Base-by-base conservation (phyloP, 768 basidiomycete species). In the Dentipellis fragilis region DNA sequence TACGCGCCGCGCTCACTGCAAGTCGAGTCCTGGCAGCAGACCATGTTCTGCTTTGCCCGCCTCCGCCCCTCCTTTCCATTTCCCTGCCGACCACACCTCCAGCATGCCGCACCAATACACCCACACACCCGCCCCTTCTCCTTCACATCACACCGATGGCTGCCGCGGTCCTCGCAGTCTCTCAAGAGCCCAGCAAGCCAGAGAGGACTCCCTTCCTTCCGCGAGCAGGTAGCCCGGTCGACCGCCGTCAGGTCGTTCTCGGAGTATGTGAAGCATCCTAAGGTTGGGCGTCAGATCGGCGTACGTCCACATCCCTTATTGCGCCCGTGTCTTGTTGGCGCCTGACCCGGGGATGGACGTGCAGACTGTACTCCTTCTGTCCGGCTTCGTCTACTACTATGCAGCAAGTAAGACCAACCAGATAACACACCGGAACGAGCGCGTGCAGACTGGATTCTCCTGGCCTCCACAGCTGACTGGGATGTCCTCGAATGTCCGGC, bases 281-380 rank as follows among this genome's bases (percentile, higher is more conserved):
- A 71, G n/a, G 72, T 78, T 59, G 60, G 75, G 48, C 77, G 72
- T 23, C 84, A 86, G 59, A 64, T 85, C 11, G 38, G 77, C 55
- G 83, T 83, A 57, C 59, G 80, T 69, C 45, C 38, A 29, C 21
- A 11, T 48, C 14, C 39, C 4, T 7, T 23, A 29, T n/a, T 34
- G n/a, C n/a, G n/a, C n/a, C n/a, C n/a, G n/a, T n/a, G 4, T 17
- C 2, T 39, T 51, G 8, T 42, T 16, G 5, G 39, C n/a, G 36
- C 50, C 3, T n/a, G 12, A 34, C n/a, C 21, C 10, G 1, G 40
- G 42, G 29, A 29, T 29, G 17, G 29, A 54, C 36, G 35, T 47
- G 3, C 49, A 66, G 57, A 55, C 57, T 14, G 61, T 59, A 23
- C n/a, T 63, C 37, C 57, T 52, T 50, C 54, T 48, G 37, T 59